Base-by-base conservation (phyloP, 306 rosid species). In the Carpinus viminea region DNA sequence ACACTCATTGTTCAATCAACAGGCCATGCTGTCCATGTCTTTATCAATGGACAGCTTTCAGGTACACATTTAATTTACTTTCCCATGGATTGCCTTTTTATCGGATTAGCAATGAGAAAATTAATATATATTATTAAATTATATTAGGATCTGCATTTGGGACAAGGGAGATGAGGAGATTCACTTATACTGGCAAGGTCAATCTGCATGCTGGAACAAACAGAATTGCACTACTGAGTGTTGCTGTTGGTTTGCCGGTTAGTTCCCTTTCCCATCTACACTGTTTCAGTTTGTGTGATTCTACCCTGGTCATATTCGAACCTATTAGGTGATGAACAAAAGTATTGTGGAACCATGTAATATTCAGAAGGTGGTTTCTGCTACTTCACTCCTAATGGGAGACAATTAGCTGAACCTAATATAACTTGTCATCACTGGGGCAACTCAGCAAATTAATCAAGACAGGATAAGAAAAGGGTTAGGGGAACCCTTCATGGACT, bases 241-340 rank as follows among this genome's bases (percentile, higher is more conserved):
- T 96, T 82, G 97, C 99, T 56, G 93, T 96, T 75, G 99, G 99
- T 68, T 91, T 96, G 82, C 99, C 93, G 34, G 99, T 96, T 79
- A 80, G 96, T 88, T 78, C 73, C 56, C 77, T 28, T 86, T 76
- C 75, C 77, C 68, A 15, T 48, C 53, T 72, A 74, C 60, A 15
- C 41, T 74, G 28, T 72, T 74, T 83, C 41, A 71, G 28, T 72
- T 74, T 83, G 26, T 12, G 17, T 72, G 60, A 77, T 73, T 72
- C 80, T 62, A 66, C 76, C 78, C 8, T 57, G 66, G 52, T 48
- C 74, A 75, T 70, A 15, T 70, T 34, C 51, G 72, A 47, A 74
- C 65, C 13, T 68, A 52, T 70, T 41, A 77, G 57, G 43, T 26
- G 11, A 68, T 8, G 31, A 38, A 28, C n/a, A 28, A 61, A 13